Evolutionary conservation across 2,329 filamentous ascomycete species (phyloP).

Genomic region (Echinosphaeria canescens): DNA sequence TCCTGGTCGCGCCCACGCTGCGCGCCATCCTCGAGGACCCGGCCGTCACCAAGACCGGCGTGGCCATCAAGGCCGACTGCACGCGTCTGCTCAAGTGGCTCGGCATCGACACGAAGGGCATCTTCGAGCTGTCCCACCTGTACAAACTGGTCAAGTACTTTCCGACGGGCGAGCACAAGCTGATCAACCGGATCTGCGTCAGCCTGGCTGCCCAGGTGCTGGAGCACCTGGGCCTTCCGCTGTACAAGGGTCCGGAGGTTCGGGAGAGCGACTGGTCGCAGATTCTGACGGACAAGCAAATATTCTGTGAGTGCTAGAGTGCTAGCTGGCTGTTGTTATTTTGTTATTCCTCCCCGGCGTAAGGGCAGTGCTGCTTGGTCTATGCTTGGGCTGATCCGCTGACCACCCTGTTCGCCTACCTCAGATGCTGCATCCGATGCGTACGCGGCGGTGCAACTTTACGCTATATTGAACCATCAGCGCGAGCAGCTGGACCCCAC

Average conservation of each 20-base stretch:
- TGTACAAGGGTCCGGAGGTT: conserved; percentile 52
- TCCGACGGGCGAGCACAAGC: conserved; percentile 19
- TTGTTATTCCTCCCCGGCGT: no score
- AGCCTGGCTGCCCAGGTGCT: conserved; percentile 47
- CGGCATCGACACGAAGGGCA: conserved; percentile 36
- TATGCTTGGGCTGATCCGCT: conserved; percentile 8
- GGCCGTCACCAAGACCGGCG: conserved; percentile 52
- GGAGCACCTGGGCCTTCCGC: conserved; percentile 47
- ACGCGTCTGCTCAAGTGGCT: conserved; percentile 48
- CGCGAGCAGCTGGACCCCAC: conserved; percentile 42
- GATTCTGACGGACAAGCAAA: conserved; percentile 38
- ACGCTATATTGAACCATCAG: conserved; percentile 45
- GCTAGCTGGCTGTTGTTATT: no score
- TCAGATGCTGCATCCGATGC: conserved; percentile 63
- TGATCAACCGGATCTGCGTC: conserved; percentile 45
- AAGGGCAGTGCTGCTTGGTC: no score
- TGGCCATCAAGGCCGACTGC: conserved; percentile 50
- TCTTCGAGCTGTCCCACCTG: conserved; percentile 68
- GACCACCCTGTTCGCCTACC: conserved; percentile 4
- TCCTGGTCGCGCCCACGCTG: conserved; percentile 50
- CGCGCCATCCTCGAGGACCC: conserved; percentile 50
- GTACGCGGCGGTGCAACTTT: conserved; percentile 60
- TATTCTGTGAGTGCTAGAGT: conserved; percentile 38
- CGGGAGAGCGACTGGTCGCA: conserved; percentile 56
- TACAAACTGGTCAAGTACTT: conserved; percentile 57